phyloP scores from a whole-genome alignment of 1,284 basidiomycete species.

The Cryptococcus sp. region DNA sequence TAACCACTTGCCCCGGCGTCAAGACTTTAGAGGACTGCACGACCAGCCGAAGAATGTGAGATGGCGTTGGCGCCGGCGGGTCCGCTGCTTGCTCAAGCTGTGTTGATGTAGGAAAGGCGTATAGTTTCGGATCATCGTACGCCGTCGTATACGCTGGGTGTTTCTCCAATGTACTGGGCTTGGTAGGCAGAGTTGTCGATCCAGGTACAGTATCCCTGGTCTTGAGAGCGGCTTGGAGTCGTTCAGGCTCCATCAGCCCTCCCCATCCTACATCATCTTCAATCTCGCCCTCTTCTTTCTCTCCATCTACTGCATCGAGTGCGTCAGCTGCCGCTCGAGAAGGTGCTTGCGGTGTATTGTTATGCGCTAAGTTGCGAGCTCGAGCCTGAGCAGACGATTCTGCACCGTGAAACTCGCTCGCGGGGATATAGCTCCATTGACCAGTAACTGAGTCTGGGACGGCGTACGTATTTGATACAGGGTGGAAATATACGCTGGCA shows the following conservation, averaged over 20 bases:
- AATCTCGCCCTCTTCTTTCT: slow-evolving; percentile 46
- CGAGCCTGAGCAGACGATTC: not conserved
- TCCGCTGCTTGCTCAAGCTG: slow-evolving; percentile 5
- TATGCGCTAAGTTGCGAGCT: no score
- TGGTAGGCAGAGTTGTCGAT: not conserved
- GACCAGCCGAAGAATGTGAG: slow-evolving; percentile 46
- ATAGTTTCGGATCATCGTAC: slow-evolving; percentile 20
- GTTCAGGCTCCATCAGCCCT: slow-evolving; percentile 45
- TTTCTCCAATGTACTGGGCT: slow-evolving; percentile 3
- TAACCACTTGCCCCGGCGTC: slow-evolving; percentile 28
- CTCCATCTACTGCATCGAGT: not conserved
- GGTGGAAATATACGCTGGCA: slow-evolving; percentile 15
- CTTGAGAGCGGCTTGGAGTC: slow-evolving; percentile 29
- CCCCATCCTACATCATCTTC: slow-evolving; percentile 51
- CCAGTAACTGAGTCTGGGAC: slow-evolving; percentile 17
- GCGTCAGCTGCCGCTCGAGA: not conserved
- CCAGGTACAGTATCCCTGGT: not conserved
- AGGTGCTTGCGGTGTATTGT: no score
- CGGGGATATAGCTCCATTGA: slow-evolving; percentile 19
- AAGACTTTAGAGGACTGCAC: slow-evolving; percentile 32
- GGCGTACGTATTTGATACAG: slow-evolving; percentile 17
- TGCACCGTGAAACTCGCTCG: slow-evolving; percentile 14
- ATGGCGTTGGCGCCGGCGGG: slow-evolving; percentile 1
- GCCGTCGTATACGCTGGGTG: slow-evolving; percentile 17
- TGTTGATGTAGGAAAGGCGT: slow-evolving; percentile 11